A percentile compares a stretch with the other conserved stretches of the same genome.
Conservation (phyloP, 1,139 yeast species). For the Taphrina wiesneri region DNA sequence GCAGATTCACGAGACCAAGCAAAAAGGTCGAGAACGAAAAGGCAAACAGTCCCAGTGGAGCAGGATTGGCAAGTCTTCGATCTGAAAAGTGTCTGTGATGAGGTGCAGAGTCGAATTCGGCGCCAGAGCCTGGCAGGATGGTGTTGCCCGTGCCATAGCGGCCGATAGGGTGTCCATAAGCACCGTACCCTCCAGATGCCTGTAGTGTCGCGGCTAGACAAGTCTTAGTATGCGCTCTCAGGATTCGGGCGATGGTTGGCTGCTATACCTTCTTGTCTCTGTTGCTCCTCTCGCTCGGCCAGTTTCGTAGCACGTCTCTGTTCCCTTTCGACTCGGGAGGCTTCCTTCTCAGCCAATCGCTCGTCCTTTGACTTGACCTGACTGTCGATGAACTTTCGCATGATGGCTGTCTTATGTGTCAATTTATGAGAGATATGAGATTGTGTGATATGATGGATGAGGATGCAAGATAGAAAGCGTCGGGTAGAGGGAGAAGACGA, state of each 20-base stretch:
- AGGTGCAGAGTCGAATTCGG: constrained; percentile 8
- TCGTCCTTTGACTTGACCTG: constrained; percentile 27
- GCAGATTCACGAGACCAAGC: constrained; percentile 17
- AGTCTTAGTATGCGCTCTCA: background rate
- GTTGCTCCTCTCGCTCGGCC: background rate
- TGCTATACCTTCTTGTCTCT: constrained; percentile 7
- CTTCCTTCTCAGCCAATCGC: constrained; percentile 20
- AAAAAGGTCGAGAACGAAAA: constrained; percentile 16
- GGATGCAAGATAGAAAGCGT: background rate
- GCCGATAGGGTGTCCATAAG: constrained; percentile 1
- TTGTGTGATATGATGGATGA: background rate
- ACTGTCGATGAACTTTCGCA: constrained; percentile 20
- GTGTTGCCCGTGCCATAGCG: constrained; percentile 3
- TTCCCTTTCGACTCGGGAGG: background rate
- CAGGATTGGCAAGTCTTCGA: constrained; percentile 21
- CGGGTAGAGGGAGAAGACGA: background rate
- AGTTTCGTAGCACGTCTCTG: background rate
- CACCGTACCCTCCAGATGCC: background rate
- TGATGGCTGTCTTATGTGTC: background rate
- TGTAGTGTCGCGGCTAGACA: background rate
- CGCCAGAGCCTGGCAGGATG: background rate
- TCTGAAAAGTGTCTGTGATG: constrained; percentile 15
- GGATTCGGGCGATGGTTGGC: too few species aligned
- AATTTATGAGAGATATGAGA: background rate
- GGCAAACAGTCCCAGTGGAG: constrained; percentile 23